These are phyloP conservation scores for Colletotrichum sp. DNA, from an alignment of 2,329 filamentous ascomycete genomes.

Conservation along the genomic window DNA sequence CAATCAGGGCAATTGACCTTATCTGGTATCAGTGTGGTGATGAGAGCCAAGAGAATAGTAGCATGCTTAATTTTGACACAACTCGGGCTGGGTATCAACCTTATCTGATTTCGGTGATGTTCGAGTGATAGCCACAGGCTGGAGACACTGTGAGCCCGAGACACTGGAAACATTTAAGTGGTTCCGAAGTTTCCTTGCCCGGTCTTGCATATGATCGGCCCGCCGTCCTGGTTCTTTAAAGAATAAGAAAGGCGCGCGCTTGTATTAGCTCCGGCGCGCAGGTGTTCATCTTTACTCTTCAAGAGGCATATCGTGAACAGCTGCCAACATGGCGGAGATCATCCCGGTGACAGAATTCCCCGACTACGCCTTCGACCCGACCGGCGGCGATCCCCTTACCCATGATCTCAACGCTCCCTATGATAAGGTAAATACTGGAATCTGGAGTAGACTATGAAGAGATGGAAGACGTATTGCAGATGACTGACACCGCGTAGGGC, in stretches of 20 bases:
- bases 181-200: background rate
- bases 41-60: background rate
- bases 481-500: slow-evolving; percentile 28
- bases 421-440: slow-evolving; percentile 36
- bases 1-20: background rate
- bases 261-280: background rate
- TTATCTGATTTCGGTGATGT: background rate
- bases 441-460: rapidly evolving
- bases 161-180: background rate
- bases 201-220: background rate
- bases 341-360: slow-evolving; percentile 41
- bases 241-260: background rate
- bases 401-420: slow-evolving; percentile 48
- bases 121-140: background rate
- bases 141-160: background rate
- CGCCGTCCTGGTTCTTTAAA: background rate
- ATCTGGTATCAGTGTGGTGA: background rate
- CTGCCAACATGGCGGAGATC: slow-evolving; percentile 11
- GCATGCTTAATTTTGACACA: background rate
- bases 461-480: background rate
- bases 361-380: slow-evolving; percentile 41
- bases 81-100: background rate
- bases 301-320: background rate
- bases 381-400: slow-evolving; percentile 47
- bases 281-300: background rate